phyloP scores from a whole-genome alignment of 192 early-diverging fungal species.

The Podila epicladia region DNA sequence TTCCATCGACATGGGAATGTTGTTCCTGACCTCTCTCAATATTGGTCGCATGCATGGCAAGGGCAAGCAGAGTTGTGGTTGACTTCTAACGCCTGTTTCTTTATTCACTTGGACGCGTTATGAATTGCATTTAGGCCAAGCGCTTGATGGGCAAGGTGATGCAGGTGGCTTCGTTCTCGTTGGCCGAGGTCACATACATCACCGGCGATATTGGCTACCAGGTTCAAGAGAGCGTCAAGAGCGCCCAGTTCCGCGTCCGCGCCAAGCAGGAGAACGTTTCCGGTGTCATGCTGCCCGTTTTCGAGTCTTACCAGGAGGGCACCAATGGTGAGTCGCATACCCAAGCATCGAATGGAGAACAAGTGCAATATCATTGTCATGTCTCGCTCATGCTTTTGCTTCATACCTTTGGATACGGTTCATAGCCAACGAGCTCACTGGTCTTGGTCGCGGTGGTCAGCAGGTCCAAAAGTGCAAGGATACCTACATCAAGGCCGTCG shows the following conservation, averaged over 20 bases:
- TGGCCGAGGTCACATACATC: slow-evolving; percentile 96
- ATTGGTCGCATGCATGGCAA: too few species aligned
- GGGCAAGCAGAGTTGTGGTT: neutral
- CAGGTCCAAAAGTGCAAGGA: slow-evolving; percentile 95
- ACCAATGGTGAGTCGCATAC: slow-evolving; percentile 72
- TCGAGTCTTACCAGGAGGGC: slow-evolving; percentile 90
- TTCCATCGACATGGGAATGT: too few species aligned
- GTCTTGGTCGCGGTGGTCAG: slow-evolving; percentile 97
- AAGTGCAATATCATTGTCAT: too few species aligned
- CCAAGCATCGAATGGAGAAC: too few species aligned
- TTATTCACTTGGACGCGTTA: slow-evolving; percentile 2
- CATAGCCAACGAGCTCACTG: slow-evolving; percentile 94
- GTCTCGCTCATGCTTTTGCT: neutral
- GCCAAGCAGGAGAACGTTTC: slow-evolving; percentile 98
- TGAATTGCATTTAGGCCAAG: slow-evolving; percentile 77
- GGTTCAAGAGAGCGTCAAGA: slow-evolving; percentile 93
- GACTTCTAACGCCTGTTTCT: neutral
- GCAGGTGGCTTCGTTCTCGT: slow-evolving; percentile 97
- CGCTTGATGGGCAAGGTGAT: slow-evolving; percentile 99
- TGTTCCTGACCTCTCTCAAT: neutral
- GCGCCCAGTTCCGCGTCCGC: slow-evolving; percentile 89
- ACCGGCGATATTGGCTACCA: slow-evolving; percentile 98
- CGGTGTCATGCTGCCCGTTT: slow-evolving; percentile 93
- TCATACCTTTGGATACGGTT: neutral
- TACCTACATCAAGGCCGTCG: slow-evolving; percentile 93